Base-by-base conservation (phyloP, 257 asterid species). In the Nicotiana sylvestris region DNA sequence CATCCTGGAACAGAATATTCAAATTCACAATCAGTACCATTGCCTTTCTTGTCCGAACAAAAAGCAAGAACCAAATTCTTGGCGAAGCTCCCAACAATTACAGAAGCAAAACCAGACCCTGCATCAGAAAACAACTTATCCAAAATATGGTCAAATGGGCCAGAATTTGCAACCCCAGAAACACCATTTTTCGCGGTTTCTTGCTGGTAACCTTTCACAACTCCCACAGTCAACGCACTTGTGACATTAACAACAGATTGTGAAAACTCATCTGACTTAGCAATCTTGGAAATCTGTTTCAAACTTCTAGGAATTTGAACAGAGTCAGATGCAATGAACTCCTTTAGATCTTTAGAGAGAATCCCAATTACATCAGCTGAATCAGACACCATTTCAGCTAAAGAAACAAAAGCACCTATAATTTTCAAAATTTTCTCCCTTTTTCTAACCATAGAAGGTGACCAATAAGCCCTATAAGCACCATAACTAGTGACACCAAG, bases 21-120 rank as follows among this genome's bases (percentile, higher is more conserved):
- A 9, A 37, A 33, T 56, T 5, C 30, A 8, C 15, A 10, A 79
- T 69, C 76, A 67, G 66, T 84, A 15, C 61, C 13, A 30, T 78
- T 56, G 17, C 29, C 33, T 12, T 83, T 83, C 82, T 85, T 82
- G 0, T 81, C 86, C 0, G 91, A 79, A 62, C n/a, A 86, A 69
- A 87, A 82, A 9, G 87, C 90, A 93, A 87, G 81, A 32, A 88
- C 95, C 83, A 88, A 76, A 39, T 90, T 91, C 69, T 86, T 90
- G 0, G 95, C 93, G 27, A 92, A 88, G 82, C 95, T 92, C 30
- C 98, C 98, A 4, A 89, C 90, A 64, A 92, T 89, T 1, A 85
- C 92, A 10, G 98, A 92, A 43, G 91, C 92, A 82, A 94, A 92
- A 78, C 95, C 96, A 5, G 92, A 84, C 30, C 98, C 97, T 32